Evolutionary conservation across 352 stramenopile genomes (phyloP), one percentile per base, ranked within the genome.

Genomic region (Pythium aristosporum): DNA sequence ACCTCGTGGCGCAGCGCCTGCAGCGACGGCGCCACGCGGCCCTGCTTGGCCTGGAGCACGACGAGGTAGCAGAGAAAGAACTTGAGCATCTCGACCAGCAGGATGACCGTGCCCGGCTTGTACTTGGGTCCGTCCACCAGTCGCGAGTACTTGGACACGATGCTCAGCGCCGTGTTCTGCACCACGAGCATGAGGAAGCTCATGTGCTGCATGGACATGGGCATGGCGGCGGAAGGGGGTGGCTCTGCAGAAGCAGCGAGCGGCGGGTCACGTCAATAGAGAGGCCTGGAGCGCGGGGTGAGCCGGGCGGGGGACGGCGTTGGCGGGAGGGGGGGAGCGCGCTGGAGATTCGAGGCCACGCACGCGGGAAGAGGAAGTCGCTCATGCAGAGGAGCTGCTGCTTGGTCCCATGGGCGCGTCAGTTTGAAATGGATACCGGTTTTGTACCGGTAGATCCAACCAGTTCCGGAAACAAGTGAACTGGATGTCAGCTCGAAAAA

Each of bases 101-200:
- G 61, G 34, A 96, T 79, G 18, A 87, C 87, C 37, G 82, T 91
- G 54, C 81, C 78, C 9, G 87, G 83, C 20, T 88, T 86, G 71
- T 96, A 96, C 73, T 96, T 96, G 55, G 84, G 82, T 3, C 82
- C 81, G 32, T 69, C 50, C 6, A 68, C 74, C 16, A 85, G 77
- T 20, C 87, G 80, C 57, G 87, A 94, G 74, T 92, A 94, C 77
- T 96, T 96, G 71, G 87, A 92, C 52, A 92, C 79, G 65, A 95
- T 92, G 52, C 84, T 83, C 32, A 95, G 77, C 57, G 85, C 84
- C 64, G 87, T 93, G 73, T 93, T 95, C 63, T 95, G 87, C 64
- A 92, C 51, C 67, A 93, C 85, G 51, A 95, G 87, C 85, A 95
- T 88, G 46, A 91, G 66, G 57, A 95, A 90, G 72, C 79, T 89